phyloP scores from a whole-genome alignment of 208 protist species.

The Crithidia bombi region DNA sequence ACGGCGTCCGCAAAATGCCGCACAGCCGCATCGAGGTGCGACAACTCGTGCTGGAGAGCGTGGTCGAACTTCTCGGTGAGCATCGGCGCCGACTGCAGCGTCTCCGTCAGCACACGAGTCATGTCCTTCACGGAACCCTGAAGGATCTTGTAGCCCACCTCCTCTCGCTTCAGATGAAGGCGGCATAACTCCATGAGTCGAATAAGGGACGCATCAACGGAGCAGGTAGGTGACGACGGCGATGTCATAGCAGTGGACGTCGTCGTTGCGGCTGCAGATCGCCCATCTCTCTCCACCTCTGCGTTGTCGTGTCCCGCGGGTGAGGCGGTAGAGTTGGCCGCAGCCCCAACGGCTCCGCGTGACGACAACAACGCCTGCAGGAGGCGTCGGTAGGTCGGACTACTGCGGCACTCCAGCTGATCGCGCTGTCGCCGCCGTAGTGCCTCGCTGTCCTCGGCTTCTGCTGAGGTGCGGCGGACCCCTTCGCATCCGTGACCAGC shows the following conservation, averaged over 20 bases:
- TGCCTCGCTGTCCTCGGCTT: neutral
- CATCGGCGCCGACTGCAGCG: constrained; percentile 17
- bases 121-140: constrained; percentile 35
- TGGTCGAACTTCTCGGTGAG: neutral
- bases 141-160: constrained; percentile 28
- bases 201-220: constrained; percentile 19
- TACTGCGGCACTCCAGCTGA: constrained; percentile 28
- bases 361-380: constrained; percentile 2
- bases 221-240: too few relatives aligned
- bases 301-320: neutral
- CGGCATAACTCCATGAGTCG: constrained; percentile 33
- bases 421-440: neutral
- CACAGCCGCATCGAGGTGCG: constrained; percentile 1
- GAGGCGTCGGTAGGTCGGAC: constrained; percentile 18
- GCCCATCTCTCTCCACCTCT: neutral
- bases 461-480: too few relatives aligned
- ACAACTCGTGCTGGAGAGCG: constrained; percentile 18
- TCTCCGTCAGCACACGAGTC: constrained; percentile 35
- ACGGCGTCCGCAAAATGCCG: constrained; percentile 16
- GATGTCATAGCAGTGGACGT: neutral
- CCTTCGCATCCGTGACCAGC: too few relatives aligned
- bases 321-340: too few relatives aligned
- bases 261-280: neutral
- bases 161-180: constrained; percentile 34
- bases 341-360: neutral